Evolutionary conservation across 2,329 filamentous ascomycete genomes (phyloP).

Genomic region (Cercospora zeae-maydis): DNA sequence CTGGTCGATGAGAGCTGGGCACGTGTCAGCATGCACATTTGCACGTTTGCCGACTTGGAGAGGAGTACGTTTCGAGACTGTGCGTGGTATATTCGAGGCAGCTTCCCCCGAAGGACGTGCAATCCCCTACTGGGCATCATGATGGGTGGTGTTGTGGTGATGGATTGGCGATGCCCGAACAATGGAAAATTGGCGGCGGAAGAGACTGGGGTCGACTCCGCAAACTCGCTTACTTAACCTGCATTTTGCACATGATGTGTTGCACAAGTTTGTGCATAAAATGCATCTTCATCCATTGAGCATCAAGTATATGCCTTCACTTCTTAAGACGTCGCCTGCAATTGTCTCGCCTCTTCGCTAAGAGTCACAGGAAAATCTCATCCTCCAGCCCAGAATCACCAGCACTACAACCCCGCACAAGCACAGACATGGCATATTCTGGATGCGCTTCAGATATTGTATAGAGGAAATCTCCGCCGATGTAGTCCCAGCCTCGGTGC

Average conservation of each 20-base stretch:
- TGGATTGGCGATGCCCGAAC: neutral
- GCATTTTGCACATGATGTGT: neutral
- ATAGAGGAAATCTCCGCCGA: neutral
- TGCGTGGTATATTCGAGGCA: slow-evolving; percentile 25
- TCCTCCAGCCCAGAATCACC: neutral
- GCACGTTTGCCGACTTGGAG: neutral
- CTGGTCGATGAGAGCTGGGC: slow-evolving; percentile 29
- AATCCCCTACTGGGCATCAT: slow-evolving; percentile 51
- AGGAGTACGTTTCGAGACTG: slow-evolving; percentile 32
- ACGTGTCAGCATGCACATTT: neutral
- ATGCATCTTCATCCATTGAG: neutral
- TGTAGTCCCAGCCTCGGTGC: neutral
- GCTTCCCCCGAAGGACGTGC: slow-evolving; percentile 33
- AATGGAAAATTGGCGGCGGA: neutral
- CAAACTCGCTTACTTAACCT: neutral
- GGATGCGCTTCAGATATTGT: neutral
- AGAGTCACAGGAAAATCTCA: neutral
- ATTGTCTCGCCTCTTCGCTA: neutral
- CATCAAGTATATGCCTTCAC: neutral
- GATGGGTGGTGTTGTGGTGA: slow-evolving; percentile 10
- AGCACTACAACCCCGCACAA: neutral
- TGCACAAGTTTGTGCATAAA: neutral
- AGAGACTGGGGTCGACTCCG: neutral
- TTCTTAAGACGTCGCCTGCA: neutral
- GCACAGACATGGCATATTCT: neutral